A percentile compares a stretch with the other conserved stretches of the same genome.
phyloP scores from a whole-genome alignment of 2,329 filamentous ascomycete genomes.

The Cordyceps militaris region DNA sequence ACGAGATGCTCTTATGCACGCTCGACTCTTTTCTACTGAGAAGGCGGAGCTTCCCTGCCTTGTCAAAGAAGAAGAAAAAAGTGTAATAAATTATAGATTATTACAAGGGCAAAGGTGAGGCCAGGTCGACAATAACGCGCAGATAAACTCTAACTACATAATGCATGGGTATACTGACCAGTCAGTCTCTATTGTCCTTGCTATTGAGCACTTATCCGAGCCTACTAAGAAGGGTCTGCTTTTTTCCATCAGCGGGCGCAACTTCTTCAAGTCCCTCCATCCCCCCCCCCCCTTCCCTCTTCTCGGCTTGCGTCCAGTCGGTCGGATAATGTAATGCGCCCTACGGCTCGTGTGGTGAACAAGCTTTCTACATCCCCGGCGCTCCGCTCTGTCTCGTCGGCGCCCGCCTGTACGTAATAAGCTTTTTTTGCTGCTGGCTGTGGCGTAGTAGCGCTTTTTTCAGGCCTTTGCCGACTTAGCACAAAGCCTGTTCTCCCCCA shows the following conservation, averaged over 20 bases:
- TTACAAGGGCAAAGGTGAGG: too few relatives aligned
- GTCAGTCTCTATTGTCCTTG: not conserved
- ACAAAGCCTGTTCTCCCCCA: not conserved
- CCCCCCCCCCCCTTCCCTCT: too few relatives aligned
- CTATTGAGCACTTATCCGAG: not conserved
- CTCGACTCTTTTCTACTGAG: not conserved
- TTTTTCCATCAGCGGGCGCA: not conserved
- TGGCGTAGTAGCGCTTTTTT: not conserved
- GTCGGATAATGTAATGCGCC: too few relatives aligned
- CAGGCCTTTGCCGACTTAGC: too few relatives aligned
- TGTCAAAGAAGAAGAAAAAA: not conserved
- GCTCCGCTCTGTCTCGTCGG: not conserved
- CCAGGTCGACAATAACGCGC: too few relatives aligned
- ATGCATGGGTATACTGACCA: too few relatives aligned
- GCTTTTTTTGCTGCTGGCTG: not conserved
- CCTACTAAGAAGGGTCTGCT: too few relatives aligned
- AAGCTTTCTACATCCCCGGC: not conserved
- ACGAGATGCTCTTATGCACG: not conserved
- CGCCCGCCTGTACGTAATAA: conserved; percentile 5
- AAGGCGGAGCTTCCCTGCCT: not conserved
- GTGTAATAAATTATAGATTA: too few relatives aligned
- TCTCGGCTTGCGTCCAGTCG: too few relatives aligned
- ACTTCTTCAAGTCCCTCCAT: too few relatives aligned
- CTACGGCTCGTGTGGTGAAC: too few relatives aligned
- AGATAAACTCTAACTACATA: too few relatives aligned